Base-by-base conservation (phyloP, 345 rosid genomes). In the Citrus trifoliata region DNA sequence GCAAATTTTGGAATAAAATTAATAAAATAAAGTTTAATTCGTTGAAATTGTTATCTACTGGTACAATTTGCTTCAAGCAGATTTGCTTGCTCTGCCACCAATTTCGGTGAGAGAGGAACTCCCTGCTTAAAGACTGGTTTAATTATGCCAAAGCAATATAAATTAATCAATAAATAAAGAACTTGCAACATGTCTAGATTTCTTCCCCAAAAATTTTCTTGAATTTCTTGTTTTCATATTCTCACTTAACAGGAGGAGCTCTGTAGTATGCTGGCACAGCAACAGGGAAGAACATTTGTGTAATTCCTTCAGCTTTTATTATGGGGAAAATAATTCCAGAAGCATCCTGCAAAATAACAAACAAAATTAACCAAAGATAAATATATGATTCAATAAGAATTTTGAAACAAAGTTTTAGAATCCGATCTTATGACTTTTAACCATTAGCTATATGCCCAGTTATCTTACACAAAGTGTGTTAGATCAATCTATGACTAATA, bases 251-350 rank as follows among this genome's bases (percentile, higher is more conserved):
- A 61, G 77, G 38, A 61, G 77, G 59, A 25, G 68, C 25, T 74
- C 35, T 60, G 28, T 61, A 40, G 25, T 38, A 74, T 18, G 58
- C 35, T 3, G 68, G 68, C 76, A 73, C 30, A 4, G 66, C 53
- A 0, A 46, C 55, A 14, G 76, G 76, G 53, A 73, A 59, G 55
- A 73, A 73, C 67, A 73, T 73, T 25, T 73, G 67, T 60, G 67
- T 59, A 7, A 73, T 40, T 73, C 76, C 76, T 73, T 73, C 76
- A n/a, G 76, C 76, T 46, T 73, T 73, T 37, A 73, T 24, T 25
- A 73, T 73, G 14, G 76, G 76, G 55, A 73, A 59, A 37, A 73
- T 37, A 37, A 72, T 72, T 33, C 64, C 22, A 10, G 75, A 72
- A n/a, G 75, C 75, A 1, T 32, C 67, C 76, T 73, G 67, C n/a